Evolutionary conservation across 1,139 yeast genomes (phyloP).

Genomic region (Yamadazyma epiphylla): DNA sequence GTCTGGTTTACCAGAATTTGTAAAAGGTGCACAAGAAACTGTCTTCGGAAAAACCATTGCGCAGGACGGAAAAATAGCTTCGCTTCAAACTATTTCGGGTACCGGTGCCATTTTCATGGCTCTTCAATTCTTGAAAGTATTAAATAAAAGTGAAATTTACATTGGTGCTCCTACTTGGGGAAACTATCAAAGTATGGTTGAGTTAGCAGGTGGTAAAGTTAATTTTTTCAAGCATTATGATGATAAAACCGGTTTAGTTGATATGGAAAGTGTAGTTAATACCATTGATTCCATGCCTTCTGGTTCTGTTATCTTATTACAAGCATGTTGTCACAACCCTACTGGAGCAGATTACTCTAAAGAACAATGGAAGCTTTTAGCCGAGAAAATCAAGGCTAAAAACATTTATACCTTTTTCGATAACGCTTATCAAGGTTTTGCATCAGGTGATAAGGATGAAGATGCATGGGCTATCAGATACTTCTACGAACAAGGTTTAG

Average conservation of each 20-base stretch:
- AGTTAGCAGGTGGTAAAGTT: constrained; percentile 25
- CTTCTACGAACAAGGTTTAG: constrained; percentile 19
- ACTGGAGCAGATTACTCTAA: constrained; percentile 87
- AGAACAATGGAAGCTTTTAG: constrained; percentile 75
- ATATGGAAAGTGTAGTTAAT: constrained; percentile 23
- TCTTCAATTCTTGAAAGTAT: constrained; percentile 21
- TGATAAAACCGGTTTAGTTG: constrained; percentile 22
- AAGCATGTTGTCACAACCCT: constrained; percentile 96
- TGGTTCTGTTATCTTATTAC: constrained; percentile 51
- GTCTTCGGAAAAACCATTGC: constrained; percentile 29
- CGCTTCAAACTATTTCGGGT: constrained; percentile 42
- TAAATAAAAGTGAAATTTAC: constrained; percentile 29
- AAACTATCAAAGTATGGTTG: constrained; percentile 37
- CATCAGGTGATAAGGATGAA: constrained; percentile 44
- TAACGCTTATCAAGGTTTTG: constrained; percentile 93
- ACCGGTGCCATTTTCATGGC: constrained; percentile 45
- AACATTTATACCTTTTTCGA: constrained; percentile 75
- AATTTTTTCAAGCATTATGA: constrained; percentile 32
- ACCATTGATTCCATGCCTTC: constrained; percentile 28
- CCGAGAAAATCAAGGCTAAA: constrained; percentile 53
- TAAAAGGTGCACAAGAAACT: constrained; percentile 30
- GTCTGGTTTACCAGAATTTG: constrained; percentile 39
- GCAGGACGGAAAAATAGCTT: constrained; percentile 25
- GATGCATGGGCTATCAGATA: constrained; percentile 29
- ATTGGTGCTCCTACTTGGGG: constrained; percentile 42